Evolutionary conservation across 1,284 basidiomycete species (phyloP), one percentile per base, ranked within the genome.

Genomic region (Leccinum subrobustum): DNA sequence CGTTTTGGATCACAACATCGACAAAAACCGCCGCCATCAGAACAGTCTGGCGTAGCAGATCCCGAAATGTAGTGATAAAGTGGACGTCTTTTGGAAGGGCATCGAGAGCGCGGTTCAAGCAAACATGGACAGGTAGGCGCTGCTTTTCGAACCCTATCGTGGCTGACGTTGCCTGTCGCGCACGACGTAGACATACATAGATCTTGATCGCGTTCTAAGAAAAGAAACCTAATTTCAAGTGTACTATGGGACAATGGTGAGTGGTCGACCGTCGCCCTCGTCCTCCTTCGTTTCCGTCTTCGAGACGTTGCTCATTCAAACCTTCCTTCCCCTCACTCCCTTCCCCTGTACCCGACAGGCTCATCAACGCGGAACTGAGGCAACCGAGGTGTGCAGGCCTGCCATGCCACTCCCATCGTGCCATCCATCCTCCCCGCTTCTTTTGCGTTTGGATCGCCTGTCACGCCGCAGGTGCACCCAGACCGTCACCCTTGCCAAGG

Each of bases 231-330:
- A 87, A 86, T 89, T 92, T 68, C 81, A 85, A 27, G 81, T 84
- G 6, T 84, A 84, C 47, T 89, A 63, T 92, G 91, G 90, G 91
- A 92, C 85, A 90, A 75, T 92, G 90, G 90, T 90, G 0, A 7
- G 62, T 50, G 20, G 47, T 50, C 14, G 23, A 20, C 20, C 18
- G n/a, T 63, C 31, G 0, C 20, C 5, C 18, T 16, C 18, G 7
- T 6, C 35, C 20, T 20, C 16, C 16, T 35, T 9, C 39, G 39
- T 39, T 39, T 72, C 64, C 23, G 56, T 47, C 16, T n/a, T 2
- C 14, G 6, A 14, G 42, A 20, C 7, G 6, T 18, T 6, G 8
- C 9, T 25, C 3, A 27, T 25, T 18, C 39, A 42, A 18, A 42
- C 8, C 8, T 42, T 37, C 14, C 14, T 16, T 37, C 14, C 14